These are phyloP conservation scores for Linnemannia zychae DNA, from an alignment of 192 early-diverging fungal genomes.

Conservation along the genomic window DNA sequence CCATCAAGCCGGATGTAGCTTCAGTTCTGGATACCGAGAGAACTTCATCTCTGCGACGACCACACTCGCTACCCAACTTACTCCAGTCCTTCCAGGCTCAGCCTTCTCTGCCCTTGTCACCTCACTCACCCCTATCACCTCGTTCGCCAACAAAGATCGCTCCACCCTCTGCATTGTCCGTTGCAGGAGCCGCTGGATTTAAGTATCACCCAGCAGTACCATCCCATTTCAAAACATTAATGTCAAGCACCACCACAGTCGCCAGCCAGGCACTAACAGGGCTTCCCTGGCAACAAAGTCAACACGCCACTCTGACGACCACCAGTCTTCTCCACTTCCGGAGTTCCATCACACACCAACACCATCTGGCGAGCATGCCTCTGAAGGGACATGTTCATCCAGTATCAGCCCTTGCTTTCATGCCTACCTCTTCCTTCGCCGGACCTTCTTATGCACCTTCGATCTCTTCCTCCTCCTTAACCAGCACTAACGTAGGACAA, in stretches of 20 bases:
- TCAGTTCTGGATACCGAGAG: neutral
- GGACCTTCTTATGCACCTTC: neutral
- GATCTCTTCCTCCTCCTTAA: neutral
- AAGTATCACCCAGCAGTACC: conserved; percentile 14
- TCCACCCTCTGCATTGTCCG: conserved; percentile 4
- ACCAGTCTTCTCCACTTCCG: conserved; percentile 12
- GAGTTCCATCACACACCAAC: neutral
- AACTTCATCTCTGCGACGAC: neutral
- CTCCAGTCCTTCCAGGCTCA: neutral
- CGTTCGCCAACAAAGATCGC: conserved; percentile 18
- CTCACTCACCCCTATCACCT: conserved; percentile 9
- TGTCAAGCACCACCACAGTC: conserved; percentile 20
- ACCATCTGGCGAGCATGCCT: neutral
- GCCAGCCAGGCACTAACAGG: conserved; percentile 11
- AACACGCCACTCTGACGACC: conserved; percentile 37
- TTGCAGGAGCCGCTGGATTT: neutral
- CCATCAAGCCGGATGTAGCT: neutral
- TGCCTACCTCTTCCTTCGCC: neutral
- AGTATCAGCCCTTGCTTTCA: neutral
- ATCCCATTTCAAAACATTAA: conserved; percentile 32
- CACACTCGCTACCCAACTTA: neutral
- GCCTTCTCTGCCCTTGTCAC: neutral
- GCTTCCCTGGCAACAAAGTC: conserved; percentile 39
- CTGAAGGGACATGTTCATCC: conserved; percentile 8
- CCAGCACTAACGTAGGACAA: neutral